Base-by-base conservation (phyloP, 169 alveolate genomes). In the Plasmodium reichenowi region DNA sequence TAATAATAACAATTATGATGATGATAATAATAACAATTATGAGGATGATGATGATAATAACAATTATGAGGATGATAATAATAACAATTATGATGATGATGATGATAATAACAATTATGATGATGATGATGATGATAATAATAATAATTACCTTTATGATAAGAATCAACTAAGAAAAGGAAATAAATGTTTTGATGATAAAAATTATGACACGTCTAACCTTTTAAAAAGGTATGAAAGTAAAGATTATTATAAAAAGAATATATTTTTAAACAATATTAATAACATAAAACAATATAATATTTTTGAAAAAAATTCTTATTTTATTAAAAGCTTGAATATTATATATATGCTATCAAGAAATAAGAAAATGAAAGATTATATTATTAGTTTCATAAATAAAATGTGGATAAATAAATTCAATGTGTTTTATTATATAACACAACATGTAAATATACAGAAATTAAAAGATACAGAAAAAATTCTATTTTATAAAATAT, bases 391-490 rank as follows among this genome's bases (percentile, higher is more conserved):
- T 20, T 26, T 86, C 12, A 62, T 86, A 86, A 72, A 50, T 22
- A 47, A 9, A 4, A 86, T 72, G 88, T 86, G 92, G 92, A 29
- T 20, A n/a, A 86, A 86, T 13, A 86, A 86, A 48, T 86, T 71
- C 26, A 86, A 62, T 56, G 92, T 72, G 2, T 86, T 86, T 38
- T 86, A 86, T 59, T 86, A 86, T 29, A 45, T 86, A 9, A 86
- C 92, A 8, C 92, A 86, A 48, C 17, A 86, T 72, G 63, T 86
- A 43, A 13, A 86, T 8, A 24, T 86, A 4, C 43, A 70, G 0
- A 70, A 72, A 62, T 45, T 86, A 9, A 86, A 67, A 52, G 92
- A 86, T 20, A 72, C 88, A 22, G 92, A 86, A 58, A 86, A 86
- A 60, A 71, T 86, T 1, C 3, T 86, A 4, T 86, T 86, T 72